Percentiles rank a stretch among this genome's conserved stretches.
Conservation (phyloP, 1,284 basidiomycete species). For the Ganoderma leucocontextum region DNA sequence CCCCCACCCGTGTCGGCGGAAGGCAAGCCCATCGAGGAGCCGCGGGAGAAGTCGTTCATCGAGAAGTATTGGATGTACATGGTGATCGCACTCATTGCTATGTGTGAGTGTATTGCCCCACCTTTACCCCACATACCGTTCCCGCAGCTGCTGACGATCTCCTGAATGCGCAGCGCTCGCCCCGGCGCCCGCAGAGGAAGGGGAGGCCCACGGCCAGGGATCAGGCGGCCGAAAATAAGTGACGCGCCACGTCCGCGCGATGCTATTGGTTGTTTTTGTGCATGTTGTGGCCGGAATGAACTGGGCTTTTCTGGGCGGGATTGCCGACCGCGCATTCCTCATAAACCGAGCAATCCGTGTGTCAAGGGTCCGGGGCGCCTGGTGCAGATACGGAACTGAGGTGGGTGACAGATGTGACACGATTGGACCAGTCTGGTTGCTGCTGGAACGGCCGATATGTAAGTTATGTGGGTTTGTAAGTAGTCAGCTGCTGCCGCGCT, state of each 20-base stretch:
- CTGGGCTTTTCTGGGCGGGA: slow-evolving; percentile 5
- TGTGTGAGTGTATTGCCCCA: slow-evolving; percentile 55
- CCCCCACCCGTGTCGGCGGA: slow-evolving; percentile 72
- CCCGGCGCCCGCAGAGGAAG: slow-evolving; percentile 30
- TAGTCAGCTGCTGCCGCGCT: slow-evolving; percentile 9
- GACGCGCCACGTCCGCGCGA: slow-evolving; percentile 10
- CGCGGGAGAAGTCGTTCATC: slow-evolving; percentile 76
- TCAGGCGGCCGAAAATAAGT: slow-evolving; percentile 25
- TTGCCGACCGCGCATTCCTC: slow-evolving; percentile 4
- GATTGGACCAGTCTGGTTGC: slow-evolving; percentile 8
- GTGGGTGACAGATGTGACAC: slow-evolving; percentile 3
- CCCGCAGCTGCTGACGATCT: slow-evolving; percentile 17
- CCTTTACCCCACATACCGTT: neutral
- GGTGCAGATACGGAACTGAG: neutral
- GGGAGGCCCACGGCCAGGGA: slow-evolving; percentile 26
- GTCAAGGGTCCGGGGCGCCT: slow-evolving; percentile 2
- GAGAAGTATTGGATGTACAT: slow-evolving; percentile 93
- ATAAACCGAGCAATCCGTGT: neutral
- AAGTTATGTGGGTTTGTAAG: neutral
- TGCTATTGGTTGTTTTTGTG: slow-evolving; percentile 10
- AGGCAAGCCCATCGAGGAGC: slow-evolving; percentile 68
- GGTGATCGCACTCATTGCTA: slow-evolving; percentile 61
- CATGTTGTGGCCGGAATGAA: neutral
- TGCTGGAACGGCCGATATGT: slow-evolving; percentile 9
- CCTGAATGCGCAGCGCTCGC: slow-evolving; percentile 22